Conservation (phyloP, 495 filamentous ascomycete genomes). For the Talaromyces wortmannii region DNA sequence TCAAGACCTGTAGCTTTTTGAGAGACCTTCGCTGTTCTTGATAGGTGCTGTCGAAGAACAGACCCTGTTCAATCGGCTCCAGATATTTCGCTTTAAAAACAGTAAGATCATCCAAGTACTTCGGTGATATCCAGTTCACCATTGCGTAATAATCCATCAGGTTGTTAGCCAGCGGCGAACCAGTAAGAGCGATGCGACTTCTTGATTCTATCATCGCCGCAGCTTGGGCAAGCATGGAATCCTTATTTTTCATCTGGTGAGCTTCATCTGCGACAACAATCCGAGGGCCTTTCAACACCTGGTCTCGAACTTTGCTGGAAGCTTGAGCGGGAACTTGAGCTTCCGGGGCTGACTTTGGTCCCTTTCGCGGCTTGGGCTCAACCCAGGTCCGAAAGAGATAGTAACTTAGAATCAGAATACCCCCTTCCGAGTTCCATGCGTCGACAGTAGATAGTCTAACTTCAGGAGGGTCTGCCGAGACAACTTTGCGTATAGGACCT, state of each 20-base stretch:
- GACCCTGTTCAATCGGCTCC: constrained; percentile 65
- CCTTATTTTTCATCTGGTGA: constrained; percentile 65
- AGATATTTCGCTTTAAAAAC: constrained; percentile 66
- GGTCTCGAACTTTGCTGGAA: constrained; percentile 21
- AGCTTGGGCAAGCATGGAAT: constrained; percentile 41
- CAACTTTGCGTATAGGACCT: constrained; percentile 46
- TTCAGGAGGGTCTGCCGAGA: constrained; percentile 10
- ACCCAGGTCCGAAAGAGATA: constrained; percentile 51
- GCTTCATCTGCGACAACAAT: constrained; percentile 89
- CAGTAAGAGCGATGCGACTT: constrained; percentile 79
- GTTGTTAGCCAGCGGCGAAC: constrained; percentile 79
- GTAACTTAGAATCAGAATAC: constrained; percentile 71
- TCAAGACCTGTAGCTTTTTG: constrained; percentile 63
- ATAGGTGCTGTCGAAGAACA: constrained; percentile 53
- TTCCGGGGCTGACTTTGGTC: constrained; percentile 13
- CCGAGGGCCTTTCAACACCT: constrained; percentile 53
- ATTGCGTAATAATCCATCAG: constrained; percentile 76
- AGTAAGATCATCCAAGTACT: constrained; percentile 56
- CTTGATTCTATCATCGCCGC: constrained; percentile 53
- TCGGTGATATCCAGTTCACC: constrained; percentile 82
- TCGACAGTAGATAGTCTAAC: constrained; percentile 38
- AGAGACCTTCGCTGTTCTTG: constrained; percentile 49
- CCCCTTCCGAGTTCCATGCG: constrained; percentile 58
- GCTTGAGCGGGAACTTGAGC: constrained; percentile 20
- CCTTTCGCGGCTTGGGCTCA: constrained; percentile 20